A percentile compares a stretch with the other conserved stretches of the same genome.
Conservation (phyloP, 2,329 filamentous ascomycete species). For the Botrytis cinerea region DNA sequence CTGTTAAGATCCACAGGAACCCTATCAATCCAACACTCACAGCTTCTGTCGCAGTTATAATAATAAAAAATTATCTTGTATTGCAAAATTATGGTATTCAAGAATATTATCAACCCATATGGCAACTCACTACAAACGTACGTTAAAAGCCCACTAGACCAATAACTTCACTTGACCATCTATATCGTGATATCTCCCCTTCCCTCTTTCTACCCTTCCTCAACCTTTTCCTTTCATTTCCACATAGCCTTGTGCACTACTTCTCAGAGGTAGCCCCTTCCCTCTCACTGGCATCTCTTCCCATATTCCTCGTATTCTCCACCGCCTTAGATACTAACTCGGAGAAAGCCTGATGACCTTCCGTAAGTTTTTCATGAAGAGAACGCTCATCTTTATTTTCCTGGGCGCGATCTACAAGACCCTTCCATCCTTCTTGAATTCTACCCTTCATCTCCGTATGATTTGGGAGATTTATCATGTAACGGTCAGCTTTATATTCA, state of each 20-base stretch:
- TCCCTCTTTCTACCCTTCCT: background rate
- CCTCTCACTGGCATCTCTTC: conserved; percentile 17
- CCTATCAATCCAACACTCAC: background rate
- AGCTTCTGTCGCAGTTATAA: background rate
- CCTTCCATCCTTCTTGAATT: conserved; percentile 38
- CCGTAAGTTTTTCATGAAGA: conserved; percentile 24
- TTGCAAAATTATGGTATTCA: conserved; percentile 8
- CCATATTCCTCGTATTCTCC: conserved; percentile 30
- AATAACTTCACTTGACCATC: background rate
- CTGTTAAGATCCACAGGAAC: background rate
- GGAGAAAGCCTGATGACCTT: conserved; percentile 29
- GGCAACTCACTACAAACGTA: background rate
- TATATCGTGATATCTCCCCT: background rate
- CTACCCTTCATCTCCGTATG: conserved; percentile 26
- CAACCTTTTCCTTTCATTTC: conserved; percentile 29
- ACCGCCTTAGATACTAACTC: conserved; percentile 37
- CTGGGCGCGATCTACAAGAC: conserved; percentile 38
- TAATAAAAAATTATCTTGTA: background rate
- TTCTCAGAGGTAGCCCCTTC: conserved; percentile 19
- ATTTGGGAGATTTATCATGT: conserved; percentile 37
- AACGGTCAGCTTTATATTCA: conserved; percentile 39
- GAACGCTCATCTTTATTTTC: conserved; percentile 29
- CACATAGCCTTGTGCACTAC: conserved; percentile 31
- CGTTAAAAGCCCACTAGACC: background rate
- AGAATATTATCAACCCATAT: background rate